A percentile compares a stretch with the other conserved stretches of the same genome.
These are phyloP conservation scores for Mallotus japonicus DNA, from an alignment of 441 rosid genomes.

Conservation along the genomic window DNA sequence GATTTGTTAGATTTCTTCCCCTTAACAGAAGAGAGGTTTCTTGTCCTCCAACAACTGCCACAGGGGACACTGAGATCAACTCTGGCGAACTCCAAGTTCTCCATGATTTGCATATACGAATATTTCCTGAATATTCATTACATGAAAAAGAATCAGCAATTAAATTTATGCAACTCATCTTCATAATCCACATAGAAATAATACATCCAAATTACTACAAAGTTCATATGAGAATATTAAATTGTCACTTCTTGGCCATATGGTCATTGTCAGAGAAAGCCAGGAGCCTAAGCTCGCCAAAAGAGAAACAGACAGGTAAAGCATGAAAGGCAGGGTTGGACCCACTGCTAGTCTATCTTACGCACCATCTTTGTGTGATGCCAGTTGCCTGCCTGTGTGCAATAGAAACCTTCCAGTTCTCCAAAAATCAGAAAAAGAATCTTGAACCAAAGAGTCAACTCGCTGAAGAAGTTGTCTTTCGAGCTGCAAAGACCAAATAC, in stretches of 20 bases:
- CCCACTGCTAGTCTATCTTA: conserved; percentile 8
- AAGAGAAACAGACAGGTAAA: not conserved
- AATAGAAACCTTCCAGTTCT: conserved; percentile 66
- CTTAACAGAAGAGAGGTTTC: conserved; percentile 58
- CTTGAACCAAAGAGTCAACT: conserved; percentile 51
- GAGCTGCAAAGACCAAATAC: conserved; percentile 46
- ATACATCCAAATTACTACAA: not conserved
- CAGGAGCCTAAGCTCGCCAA: not conserved
- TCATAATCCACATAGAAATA: not conserved
- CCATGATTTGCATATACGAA: conserved; percentile 73
- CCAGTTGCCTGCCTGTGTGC: conserved; percentile 61
- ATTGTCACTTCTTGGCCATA: not conserved
- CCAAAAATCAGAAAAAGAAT: conserved; percentile 69
- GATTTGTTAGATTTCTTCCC: conserved; percentile 70
- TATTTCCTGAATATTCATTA: conserved; percentile 47
- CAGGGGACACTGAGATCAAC: conserved; percentile 73
- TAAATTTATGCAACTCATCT: not conserved
- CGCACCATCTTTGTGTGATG: conserved; percentile 74
- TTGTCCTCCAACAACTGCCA: conserved; percentile 75
- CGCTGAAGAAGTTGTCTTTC: conserved; percentile 58
- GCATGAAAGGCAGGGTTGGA: not conserved
- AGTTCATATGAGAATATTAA: not conserved
- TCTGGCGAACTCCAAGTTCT: conserved; percentile 76
- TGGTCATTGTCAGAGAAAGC: not conserved
- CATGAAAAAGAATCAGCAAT: conserved; percentile 15